Conservation (phyloP, 176 grass and related monocot species). For the Ensete glaucum region DNA sequence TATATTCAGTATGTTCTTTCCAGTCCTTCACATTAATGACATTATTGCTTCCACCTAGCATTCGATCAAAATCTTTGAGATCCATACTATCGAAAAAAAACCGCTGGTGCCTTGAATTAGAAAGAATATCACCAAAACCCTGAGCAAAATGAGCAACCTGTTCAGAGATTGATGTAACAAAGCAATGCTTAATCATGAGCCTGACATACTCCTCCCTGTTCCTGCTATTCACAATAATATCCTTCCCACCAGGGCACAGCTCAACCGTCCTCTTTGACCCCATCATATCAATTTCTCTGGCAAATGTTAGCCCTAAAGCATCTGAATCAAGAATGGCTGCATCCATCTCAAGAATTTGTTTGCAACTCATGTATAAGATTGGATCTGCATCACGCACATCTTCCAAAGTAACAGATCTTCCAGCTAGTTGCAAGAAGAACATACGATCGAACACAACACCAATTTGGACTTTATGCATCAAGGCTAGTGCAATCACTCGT, state of each 20-base stretch:
- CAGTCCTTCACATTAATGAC: slow-evolving; percentile 72
- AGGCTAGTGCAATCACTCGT: slow-evolving; percentile 75
- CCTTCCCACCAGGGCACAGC: slow-evolving; percentile 63
- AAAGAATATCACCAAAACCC: slow-evolving; percentile 81
- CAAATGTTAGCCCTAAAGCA: slow-evolving; percentile 59
- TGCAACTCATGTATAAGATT: slow-evolving; percentile 62
- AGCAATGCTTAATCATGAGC: slow-evolving; percentile 71
- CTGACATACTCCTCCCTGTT: slow-evolving; percentile 68
- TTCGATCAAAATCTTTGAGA: slow-evolving; percentile 67
- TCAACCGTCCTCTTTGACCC: slow-evolving; percentile 62
- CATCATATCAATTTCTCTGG: slow-evolving; percentile 58
- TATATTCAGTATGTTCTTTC: slow-evolving; percentile 89
- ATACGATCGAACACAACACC: slow-evolving; percentile 69
- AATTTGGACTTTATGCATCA: slow-evolving; percentile 93
- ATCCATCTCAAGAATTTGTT: slow-evolving; percentile 82
- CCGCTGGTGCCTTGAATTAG: slow-evolving; percentile 32
- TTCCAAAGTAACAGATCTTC: slow-evolving; percentile 61
- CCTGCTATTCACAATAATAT: slow-evolving; percentile 62
- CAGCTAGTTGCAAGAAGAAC: slow-evolving; percentile 73
- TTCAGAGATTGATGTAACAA: slow-evolving; percentile 60
- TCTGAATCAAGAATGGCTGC: slow-evolving; percentile 66
- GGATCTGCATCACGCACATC: slow-evolving; percentile 76
- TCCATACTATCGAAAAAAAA: slow-evolving; percentile 75
- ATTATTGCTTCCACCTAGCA: slow-evolving; percentile 61
- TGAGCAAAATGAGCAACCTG: slow-evolving; percentile 53